Percentiles rank a stretch among this genome's conserved stretches.
These are phyloP conservation scores for Geranium brycei DNA, from an alignment of 345 rosid species.

Conservation along the genomic window DNA sequence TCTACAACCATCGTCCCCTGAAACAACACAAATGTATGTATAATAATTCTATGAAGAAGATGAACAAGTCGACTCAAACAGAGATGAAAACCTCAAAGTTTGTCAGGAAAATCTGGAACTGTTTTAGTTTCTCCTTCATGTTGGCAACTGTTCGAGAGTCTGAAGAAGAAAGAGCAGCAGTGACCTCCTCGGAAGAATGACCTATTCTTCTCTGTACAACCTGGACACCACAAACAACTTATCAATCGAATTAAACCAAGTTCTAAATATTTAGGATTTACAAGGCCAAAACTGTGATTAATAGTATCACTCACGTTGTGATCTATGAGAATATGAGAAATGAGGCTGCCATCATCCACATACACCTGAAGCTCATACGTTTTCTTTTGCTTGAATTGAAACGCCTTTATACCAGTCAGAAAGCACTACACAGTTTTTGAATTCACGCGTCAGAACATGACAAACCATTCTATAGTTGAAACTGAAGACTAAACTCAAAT, in stretches of 20 bases:
- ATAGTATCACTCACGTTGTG: constrained; percentile 41
- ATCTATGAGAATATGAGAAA: constrained; percentile 70
- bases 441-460: constrained; percentile 6
- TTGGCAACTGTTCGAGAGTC: constrained; percentile 25
- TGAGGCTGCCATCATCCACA: constrained; percentile 92
- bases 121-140: constrained; percentile 58
- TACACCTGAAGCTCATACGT: constrained; percentile 59
- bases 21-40: constrained; percentile 5
- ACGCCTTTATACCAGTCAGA: constrained; percentile 78
- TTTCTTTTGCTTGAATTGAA: constrained; percentile 48
- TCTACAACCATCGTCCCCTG: constrained; percentile 76
- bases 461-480: too few species aligned
- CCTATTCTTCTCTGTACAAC: constrained; percentile 67
- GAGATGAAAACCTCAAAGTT: constrained; percentile 56
- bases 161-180: constrained; percentile 66
- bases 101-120: constrained; percentile 48
- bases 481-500: too few species aligned
- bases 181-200: constrained; percentile 60
- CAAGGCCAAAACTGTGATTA: constrained; percentile 6
- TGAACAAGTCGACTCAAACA: not conserved
- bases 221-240: constrained; percentile 24
- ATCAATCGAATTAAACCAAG: constrained; percentile 5
- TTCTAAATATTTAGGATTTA: constrained; percentile 3
- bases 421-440: constrained; percentile 43
- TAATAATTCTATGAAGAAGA: not conserved